Conservation (phyloP, 495 filamentous ascomycete species). For the Coniosporium apollinis region DNA sequence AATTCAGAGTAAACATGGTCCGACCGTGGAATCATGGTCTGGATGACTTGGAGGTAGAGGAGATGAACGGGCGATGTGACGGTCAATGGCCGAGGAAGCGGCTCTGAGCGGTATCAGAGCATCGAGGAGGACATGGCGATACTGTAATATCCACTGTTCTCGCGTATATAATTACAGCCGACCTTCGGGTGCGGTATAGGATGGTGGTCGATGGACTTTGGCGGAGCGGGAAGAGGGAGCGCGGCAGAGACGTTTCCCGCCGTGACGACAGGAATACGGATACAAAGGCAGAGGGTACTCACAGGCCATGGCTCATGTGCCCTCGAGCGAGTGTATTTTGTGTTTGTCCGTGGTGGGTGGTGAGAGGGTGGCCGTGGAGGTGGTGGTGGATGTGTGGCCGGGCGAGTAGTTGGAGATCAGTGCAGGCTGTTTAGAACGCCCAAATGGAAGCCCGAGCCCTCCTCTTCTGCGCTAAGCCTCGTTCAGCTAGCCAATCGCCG, state of each 20-base stretch:
- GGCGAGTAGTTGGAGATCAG: neutral
- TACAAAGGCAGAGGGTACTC: conserved; percentile 10
- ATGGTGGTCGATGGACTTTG: conserved; percentile 13
- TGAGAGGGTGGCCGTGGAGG: neutral
- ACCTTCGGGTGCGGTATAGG: conserved; percentile 9
- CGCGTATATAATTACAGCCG: no score
- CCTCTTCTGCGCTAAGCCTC: no score
- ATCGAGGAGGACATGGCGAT: neutral
- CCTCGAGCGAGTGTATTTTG: neutral
- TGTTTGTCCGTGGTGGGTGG: conserved; percentile 2
- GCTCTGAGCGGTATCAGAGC: neutral
- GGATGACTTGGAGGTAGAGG: conserved; percentile 12
- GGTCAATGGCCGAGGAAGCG: conserved; percentile 11
- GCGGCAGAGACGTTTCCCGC: neutral
- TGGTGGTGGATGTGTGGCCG: neutral
- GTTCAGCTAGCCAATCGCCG: conserved; percentile 3
- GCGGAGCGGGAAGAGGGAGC: neutral
- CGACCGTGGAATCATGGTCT: conserved; percentile 8
- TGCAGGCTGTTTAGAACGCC: no score
- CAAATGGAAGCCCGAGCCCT: no score
- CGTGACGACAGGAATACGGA: neutral
- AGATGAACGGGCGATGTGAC: neutral
- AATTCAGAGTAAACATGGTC: conserved; percentile 5
- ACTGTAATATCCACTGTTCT: no score
- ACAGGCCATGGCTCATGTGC: conserved; percentile 17